A percentile compares a stretch with the other conserved stretches of the same genome.
Evolutionary conservation across 192 early-diverging fungal genomes (phyloP).

Genomic region (Gorgonomyces haynaldii): DNA sequence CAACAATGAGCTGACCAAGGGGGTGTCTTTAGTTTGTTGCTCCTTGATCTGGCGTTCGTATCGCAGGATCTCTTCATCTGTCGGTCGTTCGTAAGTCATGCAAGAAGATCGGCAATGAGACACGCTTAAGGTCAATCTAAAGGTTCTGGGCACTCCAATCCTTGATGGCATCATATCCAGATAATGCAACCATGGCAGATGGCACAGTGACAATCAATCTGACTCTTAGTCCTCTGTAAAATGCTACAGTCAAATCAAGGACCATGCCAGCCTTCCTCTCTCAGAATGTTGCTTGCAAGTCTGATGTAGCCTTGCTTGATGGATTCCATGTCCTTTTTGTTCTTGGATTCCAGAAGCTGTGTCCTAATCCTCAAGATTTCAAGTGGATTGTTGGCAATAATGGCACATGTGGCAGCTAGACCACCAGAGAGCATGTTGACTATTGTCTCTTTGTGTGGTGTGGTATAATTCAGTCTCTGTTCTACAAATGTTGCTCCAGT

Average conservation of each 20-base stretch:
- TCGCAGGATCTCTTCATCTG: conserved; percentile 36
- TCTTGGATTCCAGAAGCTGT: conserved; percentile 25
- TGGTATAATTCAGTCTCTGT: neutral
- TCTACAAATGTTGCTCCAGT: neutral
- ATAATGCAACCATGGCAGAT: conserved; percentile 30
- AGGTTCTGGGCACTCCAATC: too few species aligned
- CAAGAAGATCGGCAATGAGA: too few species aligned
- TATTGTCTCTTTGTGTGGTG: neutral
- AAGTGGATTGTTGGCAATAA: conserved; percentile 33
- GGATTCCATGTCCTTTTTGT: conserved; percentile 18
- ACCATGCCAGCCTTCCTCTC: conserved; percentile 20
- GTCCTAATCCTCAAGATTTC: conserved; percentile 29
- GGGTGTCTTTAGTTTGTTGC: conserved; percentile 15
- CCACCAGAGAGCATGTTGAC: neutral
- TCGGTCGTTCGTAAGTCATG: conserved; percentile 26
- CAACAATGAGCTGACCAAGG: conserved; percentile 17
- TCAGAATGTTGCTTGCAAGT: conserved; percentile 15
- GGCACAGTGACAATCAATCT: conserved; percentile 28
- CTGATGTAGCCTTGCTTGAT: conserved; percentile 23
- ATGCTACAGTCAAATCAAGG: too few species aligned
- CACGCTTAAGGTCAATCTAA: too few species aligned
- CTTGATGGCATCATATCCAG: conserved; percentile 34
- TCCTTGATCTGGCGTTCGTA: conserved; percentile 26
- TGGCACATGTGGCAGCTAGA: conserved; percentile 22
- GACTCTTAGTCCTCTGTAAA: conserved; percentile 27